Evolutionary conservation across 306 rosid species (phyloP), one percentile per base, ranked within the genome.

Genomic region (Medicago lupulina): DNA sequence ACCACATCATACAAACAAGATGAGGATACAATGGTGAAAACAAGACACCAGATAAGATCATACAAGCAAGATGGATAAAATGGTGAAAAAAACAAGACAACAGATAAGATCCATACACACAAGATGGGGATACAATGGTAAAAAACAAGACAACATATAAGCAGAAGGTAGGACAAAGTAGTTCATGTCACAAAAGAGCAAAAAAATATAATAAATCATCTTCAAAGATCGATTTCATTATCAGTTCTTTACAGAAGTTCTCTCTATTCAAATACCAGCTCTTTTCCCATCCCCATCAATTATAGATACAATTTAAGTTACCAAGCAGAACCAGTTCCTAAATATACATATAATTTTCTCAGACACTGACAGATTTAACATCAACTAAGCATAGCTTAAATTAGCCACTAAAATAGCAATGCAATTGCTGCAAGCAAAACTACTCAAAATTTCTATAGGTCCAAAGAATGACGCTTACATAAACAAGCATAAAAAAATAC

Each of bases 1-100:
- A 69, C 18, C 15, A 43, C 80, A 9, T 41, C 69, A 53, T 40
- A 63, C 54, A 62, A 70, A 54, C 67, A 75, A 70, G 55, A 63
- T 11, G 44, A 31, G 39, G 49, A 65, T n/a, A 64, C 1, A 43
- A 28, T 28, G 55, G 61, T 58, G 63, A 58, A 58, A 54, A 17
- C 25, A 55, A 55, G 11, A 2, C 15, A 34, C 19, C 4, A 8
- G 3, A 67, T 31, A 5, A 31, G 36, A 13, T 41, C 69, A 53
- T 40, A 63, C 53, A 62, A 70, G 44, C 67, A 75, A 70, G 55
- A 62, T 7, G 47, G 57, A 65, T n/a, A 64, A 1, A 43, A 28
- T 25, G 55, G 61, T 21, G 63, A 57, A 57, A 57, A 57, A 57
- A 54, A 17, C 25, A 55, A 55, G 11, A 2, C 10, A 34, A 31